These are phyloP conservation scores for Didymella keratinophila DNA, from an alignment of 2,329 filamentous ascomycete genomes.

Conservation along the genomic window DNA sequence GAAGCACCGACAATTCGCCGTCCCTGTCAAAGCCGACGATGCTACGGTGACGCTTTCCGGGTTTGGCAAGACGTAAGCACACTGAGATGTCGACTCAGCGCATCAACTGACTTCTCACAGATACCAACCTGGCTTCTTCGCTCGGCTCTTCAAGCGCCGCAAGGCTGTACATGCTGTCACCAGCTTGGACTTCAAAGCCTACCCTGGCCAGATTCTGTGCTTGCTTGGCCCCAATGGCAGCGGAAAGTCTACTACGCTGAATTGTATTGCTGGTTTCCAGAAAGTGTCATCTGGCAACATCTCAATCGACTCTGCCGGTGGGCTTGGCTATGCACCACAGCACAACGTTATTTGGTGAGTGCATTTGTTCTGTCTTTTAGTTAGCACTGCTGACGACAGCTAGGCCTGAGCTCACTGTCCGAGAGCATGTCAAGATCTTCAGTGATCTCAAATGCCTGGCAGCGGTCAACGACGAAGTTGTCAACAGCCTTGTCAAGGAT, in stretches of 20 bases:
- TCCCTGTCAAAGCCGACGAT: conserved; percentile 10
- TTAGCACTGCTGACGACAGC: conserved; percentile 43
- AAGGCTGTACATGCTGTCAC: conserved; percentile 33
- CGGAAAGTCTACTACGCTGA: conserved; percentile 38
- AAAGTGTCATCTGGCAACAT: conserved; percentile 35
- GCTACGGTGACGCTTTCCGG: conserved; percentile 52
- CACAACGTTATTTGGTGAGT: conserved; percentile 36
- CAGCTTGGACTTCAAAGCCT: conserved; percentile 31
- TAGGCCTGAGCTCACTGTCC: conserved; percentile 39
- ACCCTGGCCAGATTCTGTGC: conserved; percentile 37
- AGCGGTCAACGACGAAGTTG: conserved; percentile 56
- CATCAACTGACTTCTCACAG: conserved; percentile 9
- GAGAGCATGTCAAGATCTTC: conserved; percentile 41
- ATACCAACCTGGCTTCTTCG: conserved; percentile 28
- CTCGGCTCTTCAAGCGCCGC: conserved; percentile 28
- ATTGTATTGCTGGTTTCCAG: conserved; percentile 34
- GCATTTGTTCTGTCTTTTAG: too few relatives aligned
- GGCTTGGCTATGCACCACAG: conserved; percentile 39
- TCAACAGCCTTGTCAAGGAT: conserved; percentile 55
- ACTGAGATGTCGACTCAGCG: not conserved
- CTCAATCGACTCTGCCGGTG: conserved; percentile 32
- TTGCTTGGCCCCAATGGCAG: conserved; percentile 39
- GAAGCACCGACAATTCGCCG: conserved; percentile 45
- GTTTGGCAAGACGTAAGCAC: conserved; percentile 34
- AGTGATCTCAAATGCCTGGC: conserved; percentile 37